phyloP scores from a whole-genome alignment of 169 alveolate species.

The Amoebophrya sp. region DNA sequence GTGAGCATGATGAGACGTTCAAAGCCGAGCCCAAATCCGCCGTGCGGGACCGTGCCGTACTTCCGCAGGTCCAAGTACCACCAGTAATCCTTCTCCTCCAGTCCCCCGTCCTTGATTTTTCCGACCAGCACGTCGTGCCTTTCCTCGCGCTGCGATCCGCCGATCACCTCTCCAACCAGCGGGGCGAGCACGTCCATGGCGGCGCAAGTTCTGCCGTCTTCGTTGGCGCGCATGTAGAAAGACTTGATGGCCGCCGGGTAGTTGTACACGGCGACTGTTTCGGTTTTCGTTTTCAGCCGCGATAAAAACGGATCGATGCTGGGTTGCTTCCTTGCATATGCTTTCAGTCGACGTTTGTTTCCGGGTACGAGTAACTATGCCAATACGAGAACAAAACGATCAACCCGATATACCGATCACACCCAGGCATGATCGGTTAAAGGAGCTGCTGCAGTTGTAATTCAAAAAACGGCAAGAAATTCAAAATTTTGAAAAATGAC shows the following conservation, averaged over 20 bases:
- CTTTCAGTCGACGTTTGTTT: too few relatives aligned
- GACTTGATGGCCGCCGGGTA: conserved; percentile 78
- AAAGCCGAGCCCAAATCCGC: conserved; percentile 94
- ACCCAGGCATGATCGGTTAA: too few relatives aligned
- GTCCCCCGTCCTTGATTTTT: conserved; percentile 66
- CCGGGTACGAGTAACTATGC: too few relatives aligned
- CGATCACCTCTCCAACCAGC: conserved; percentile 86
- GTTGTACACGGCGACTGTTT: conserved; percentile 78
- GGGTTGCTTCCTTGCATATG: too few relatives aligned
- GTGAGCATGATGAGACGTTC: conserved; percentile 93
- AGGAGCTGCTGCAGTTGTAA: too few relatives aligned
- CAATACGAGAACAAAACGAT: too few relatives aligned
- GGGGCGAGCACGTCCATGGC: conserved; percentile 90
- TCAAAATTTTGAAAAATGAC: not conserved
- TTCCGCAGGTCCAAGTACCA: conserved; percentile 66
- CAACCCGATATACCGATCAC: too few relatives aligned
- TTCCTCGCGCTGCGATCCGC: conserved; percentile 99
- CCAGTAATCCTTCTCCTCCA: conserved; percentile 64
- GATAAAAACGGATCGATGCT: too few relatives aligned
- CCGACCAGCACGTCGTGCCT: conserved; percentile 67
- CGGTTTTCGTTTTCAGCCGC: not conserved
- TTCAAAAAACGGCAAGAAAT: too few relatives aligned
- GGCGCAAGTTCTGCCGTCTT: conserved; percentile 78
- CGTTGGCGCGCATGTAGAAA: conserved; percentile 35
- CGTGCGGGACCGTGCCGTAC: conserved; percentile 41